phyloP scores from a whole-genome alignment of 768 basidiomycete species.

The Peribolospora baueri region DNA sequence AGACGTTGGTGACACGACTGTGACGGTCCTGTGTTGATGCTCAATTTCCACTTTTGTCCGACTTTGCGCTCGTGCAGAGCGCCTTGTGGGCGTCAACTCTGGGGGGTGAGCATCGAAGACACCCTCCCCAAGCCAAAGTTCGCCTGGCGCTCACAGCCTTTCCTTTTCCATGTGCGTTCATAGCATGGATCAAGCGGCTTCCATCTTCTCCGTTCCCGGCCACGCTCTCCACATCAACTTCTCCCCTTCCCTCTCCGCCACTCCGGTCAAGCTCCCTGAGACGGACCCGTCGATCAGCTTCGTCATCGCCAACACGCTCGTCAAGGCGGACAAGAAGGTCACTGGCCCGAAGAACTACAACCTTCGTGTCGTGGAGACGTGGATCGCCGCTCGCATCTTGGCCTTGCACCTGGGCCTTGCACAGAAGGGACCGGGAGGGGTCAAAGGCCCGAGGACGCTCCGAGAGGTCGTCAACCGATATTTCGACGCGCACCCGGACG shows the following conservation, averaged over 20 bases:
- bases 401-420: constrained; percentile 29
- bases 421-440: background rate
- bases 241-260: constrained; percentile 44
- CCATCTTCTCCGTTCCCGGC: constrained; percentile 45
- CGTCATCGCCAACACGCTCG: constrained; percentile 60
- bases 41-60: background rate
- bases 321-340: constrained; percentile 53
- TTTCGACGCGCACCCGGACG: constrained; percentile 4
- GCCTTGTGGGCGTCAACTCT: constrained; percentile 17
- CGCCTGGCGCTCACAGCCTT: constrained; percentile 3
- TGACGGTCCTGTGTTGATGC: background rate
- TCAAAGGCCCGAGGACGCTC: constrained; percentile 6
- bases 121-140: background rate
- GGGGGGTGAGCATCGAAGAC: constrained; percentile 11
- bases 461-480: constrained; percentile 10
- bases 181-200: constrained; percentile 80
- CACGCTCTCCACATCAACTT: constrained; percentile 39
- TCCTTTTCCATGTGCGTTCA: background rate
- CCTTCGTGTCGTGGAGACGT: constrained; percentile 66
- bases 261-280: constrained; percentile 37
- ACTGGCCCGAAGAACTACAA: constrained; percentile 61
- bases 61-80: constrained; percentile 1
- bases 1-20: constrained; percentile 29
- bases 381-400: constrained; percentile 51
- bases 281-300: constrained; percentile 26